These are phyloP conservation scores for Lichtheimia corymbifera DNA, from an alignment of 371 early-diverging fungal genomes.

Conservation along the genomic window DNA sequence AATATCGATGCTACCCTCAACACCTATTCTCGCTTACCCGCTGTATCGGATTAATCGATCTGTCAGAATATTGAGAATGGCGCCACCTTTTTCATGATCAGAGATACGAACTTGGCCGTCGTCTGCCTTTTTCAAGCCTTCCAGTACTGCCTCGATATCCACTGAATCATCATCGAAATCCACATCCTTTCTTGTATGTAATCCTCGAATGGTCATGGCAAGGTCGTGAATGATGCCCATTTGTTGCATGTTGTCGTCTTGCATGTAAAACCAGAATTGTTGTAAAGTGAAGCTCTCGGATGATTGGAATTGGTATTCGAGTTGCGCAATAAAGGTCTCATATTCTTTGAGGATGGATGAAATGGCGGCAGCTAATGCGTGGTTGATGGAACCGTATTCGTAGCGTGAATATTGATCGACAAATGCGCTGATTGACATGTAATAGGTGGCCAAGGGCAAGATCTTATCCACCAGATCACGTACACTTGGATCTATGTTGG, in stretches of 20 bases:
- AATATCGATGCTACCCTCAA: too few species aligned
- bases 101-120: slow-evolving; percentile 41
- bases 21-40: slow-evolving; percentile 46
- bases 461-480: slow-evolving; percentile 74
- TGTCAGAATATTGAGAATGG: slow-evolving; percentile 62
- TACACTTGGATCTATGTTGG: slow-evolving; percentile 71
- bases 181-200: neutral
- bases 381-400: slow-evolving; percentile 85
- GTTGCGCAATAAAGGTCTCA: slow-evolving; percentile 81
- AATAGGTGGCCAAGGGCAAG: slow-evolving; percentile 75
- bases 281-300: slow-evolving; percentile 82
- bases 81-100: slow-evolving; percentile 61
- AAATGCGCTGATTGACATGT: slow-evolving; percentile 73
- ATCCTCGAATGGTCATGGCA: slow-evolving; percentile 49
- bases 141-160: slow-evolving; percentile 51
- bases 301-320: slow-evolving; percentile 83
- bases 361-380: slow-evolving; percentile 88
- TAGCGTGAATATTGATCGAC: slow-evolving; percentile 71
- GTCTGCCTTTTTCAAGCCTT: slow-evolving; percentile 39
- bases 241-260: slow-evolving; percentile 68
- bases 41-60: slow-evolving; percentile 62
- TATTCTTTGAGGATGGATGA: slow-evolving; percentile 78
- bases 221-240: slow-evolving; percentile 71
- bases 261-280: slow-evolving; percentile 85
- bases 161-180: slow-evolving; percentile 14